These are phyloP conservation scores for Diaporthe longicolla DNA, from an alignment of 2,329 filamentous ascomycete species.

Conservation along the genomic window DNA sequence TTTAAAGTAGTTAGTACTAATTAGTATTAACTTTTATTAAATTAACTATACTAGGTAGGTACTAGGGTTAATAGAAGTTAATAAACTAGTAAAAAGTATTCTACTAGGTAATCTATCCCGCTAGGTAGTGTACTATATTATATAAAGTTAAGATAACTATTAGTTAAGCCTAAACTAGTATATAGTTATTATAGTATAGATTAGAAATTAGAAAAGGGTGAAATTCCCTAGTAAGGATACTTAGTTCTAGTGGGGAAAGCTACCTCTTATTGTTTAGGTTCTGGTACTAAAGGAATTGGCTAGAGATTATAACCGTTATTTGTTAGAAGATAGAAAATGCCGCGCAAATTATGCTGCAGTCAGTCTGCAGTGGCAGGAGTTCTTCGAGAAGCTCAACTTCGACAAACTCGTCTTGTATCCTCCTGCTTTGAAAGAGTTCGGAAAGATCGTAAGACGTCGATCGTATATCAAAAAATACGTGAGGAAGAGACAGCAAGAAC, in stretches of 20 bases:
- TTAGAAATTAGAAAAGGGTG: too few relatives aligned
- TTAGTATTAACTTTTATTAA: too few relatives aligned
- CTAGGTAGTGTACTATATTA: too few relatives aligned
- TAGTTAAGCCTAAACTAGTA: too few relatives aligned
- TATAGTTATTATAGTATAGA: neutral
- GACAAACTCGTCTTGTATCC: conserved; percentile 5
- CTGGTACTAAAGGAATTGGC: neutral
- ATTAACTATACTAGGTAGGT: too few relatives aligned
- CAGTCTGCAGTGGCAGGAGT: conserved; percentile 19
- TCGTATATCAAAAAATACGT: neutral
- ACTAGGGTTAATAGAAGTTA: too few relatives aligned
- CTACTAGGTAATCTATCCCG: too few relatives aligned
- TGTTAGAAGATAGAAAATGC: neutral
- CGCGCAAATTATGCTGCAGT: conserved; percentile 26
- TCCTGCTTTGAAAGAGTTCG: neutral
- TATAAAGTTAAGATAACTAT: too few relatives aligned
- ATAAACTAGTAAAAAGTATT: too few relatives aligned
- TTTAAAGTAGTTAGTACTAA: too few relatives aligned
- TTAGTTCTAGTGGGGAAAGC: conserved; percentile 42
- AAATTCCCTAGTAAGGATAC: neutral
- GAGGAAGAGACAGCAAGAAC: neutral
- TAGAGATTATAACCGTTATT: neutral
- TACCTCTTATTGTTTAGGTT: neutral
- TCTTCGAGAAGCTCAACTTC: conserved; percentile 24
- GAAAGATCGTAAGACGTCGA: neutral